Conservation (phyloP, 805 yeast genomes). For the Saccharomyces jurei region DNA sequence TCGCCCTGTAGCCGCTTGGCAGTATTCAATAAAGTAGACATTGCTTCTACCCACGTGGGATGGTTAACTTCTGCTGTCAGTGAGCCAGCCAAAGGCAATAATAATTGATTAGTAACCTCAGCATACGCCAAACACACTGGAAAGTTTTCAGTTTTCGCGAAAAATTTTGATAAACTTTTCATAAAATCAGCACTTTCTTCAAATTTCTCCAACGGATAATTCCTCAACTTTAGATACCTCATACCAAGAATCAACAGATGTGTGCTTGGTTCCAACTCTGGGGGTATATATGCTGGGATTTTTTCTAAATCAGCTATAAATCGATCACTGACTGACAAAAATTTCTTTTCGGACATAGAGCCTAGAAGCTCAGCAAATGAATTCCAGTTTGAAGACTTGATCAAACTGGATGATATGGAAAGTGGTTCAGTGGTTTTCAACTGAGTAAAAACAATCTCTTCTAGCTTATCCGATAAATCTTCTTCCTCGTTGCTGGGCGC, state of each 20-base stretch:
- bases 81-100: conserved; percentile 75
- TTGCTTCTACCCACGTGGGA: conserved; percentile 88
- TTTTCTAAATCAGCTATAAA: conserved; percentile 90
- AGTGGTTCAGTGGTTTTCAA: conserved; percentile 79
- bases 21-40: conserved; percentile 49
- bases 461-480: conserved; percentile 73
- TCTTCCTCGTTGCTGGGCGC: conserved; percentile 69
- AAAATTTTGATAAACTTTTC: conserved; percentile 79
- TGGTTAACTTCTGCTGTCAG: conserved; percentile 93
- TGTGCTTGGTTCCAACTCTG: conserved; percentile 50
- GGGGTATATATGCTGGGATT: conserved; percentile 46
- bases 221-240: conserved; percentile 70
- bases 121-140: conserved; percentile 70
- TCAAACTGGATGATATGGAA: conserved; percentile 54
- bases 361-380: conserved; percentile 84
- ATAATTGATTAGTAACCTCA: conserved; percentile 66
- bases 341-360: conserved; percentile 77
- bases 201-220: conserved; percentile 80
- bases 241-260: conserved; percentile 82
- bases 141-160: conserved; percentile 53
- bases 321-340: conserved; percentile 82
- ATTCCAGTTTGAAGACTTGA: conserved; percentile 90
- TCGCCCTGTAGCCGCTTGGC: conserved; percentile 38
- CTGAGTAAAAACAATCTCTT: conserved; percentile 89
- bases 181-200: conserved; percentile 92